A percentile compares a stretch with the other conserved stretches of the same genome.
These are phyloP conservation scores for Geotrichum australiense DNA, from an alignment of 1,139 yeast genomes.

Conservation along the genomic window DNA sequence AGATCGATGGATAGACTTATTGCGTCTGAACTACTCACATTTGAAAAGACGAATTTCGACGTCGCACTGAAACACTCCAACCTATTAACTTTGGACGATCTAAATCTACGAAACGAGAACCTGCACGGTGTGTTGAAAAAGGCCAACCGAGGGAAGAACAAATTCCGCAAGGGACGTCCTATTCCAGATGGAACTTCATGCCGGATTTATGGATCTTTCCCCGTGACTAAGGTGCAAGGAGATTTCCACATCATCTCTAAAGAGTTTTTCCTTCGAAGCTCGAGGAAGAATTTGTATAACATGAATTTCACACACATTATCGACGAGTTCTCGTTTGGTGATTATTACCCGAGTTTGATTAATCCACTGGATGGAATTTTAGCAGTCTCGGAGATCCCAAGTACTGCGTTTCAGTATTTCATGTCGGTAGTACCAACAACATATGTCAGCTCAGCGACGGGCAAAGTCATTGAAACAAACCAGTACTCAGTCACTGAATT, in stretches of 20 bases:
- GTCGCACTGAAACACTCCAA: conserved; percentile 12
- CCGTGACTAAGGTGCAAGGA: conserved; percentile 81
- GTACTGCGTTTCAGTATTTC: conserved; percentile 45
- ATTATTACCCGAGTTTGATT: conserved; percentile 73
- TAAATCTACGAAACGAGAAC: conserved; percentile 13
- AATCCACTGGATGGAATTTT: conserved; percentile 68
- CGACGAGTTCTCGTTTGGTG: conserved; percentile 86
- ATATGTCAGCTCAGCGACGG: conserved; percentile 53
- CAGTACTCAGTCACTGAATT: conserved; percentile 77
- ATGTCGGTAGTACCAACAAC: conserved; percentile 79
- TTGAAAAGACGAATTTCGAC: conserved; percentile 18
- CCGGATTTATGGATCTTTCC: conserved; percentile 78
- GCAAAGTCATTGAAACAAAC: conserved; percentile 67
- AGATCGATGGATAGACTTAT: conserved; percentile 67
- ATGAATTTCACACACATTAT: conserved; percentile 75
- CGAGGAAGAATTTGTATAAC: conserved; percentile 48
- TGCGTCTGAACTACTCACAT: conserved; percentile 67
- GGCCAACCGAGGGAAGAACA: conserved; percentile 18
- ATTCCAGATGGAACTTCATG: conserved; percentile 52
- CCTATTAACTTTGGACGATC: conserved; percentile 11
- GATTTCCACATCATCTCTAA: conserved; percentile 63
- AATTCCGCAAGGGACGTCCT: conserved; percentile 9
- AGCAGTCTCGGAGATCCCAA: conserved; percentile 31
- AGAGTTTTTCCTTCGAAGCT: conserved; percentile 12
- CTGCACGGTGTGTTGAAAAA: conserved; percentile 24